Evolutionary conservation across 1,284 basidiomycete genomes (phyloP).

Genomic region (Leccinum fallax): DNA sequence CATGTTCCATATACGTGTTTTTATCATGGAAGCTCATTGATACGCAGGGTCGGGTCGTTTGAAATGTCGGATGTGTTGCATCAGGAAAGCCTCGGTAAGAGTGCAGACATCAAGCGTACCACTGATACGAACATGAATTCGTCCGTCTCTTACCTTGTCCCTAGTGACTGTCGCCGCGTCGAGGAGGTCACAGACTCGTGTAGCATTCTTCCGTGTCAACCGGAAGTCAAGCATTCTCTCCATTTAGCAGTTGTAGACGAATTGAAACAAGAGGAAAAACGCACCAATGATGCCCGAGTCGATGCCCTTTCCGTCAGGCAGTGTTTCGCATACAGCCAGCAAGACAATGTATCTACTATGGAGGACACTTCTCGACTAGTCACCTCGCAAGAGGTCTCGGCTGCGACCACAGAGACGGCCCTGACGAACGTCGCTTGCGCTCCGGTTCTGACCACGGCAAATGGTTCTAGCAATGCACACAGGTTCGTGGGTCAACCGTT

Average conservation of each 20-base stretch:
- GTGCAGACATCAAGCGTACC: background rate
- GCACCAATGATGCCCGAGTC: background rate
- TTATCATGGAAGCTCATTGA: slow-evolving; percentile 1
- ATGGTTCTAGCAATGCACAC: background rate
- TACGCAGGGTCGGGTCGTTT: slow-evolving; percentile 2
- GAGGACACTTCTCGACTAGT: background rate
- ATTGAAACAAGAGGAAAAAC: background rate
- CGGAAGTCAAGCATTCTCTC: background rate
- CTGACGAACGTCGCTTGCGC: background rate
- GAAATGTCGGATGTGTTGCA: background rate
- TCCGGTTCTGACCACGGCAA: background rate
- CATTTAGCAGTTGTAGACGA: background rate
- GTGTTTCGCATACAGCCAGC: background rate
- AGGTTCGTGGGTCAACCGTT: slow-evolving; percentile 8
- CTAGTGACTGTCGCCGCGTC: background rate
- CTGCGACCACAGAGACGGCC: background rate
- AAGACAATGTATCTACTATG: background rate
- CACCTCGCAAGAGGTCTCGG: background rate
- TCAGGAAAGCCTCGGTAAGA: background rate
- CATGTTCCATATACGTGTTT: background rate
- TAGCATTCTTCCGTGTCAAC: background rate
- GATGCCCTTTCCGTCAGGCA: background rate
- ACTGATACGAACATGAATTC: background rate
- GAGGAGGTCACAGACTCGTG: background rate
- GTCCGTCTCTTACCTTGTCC: background rate